Conservation (phyloP, 208 protist genomes). For the Trypanosoma cruzi region DNA sequence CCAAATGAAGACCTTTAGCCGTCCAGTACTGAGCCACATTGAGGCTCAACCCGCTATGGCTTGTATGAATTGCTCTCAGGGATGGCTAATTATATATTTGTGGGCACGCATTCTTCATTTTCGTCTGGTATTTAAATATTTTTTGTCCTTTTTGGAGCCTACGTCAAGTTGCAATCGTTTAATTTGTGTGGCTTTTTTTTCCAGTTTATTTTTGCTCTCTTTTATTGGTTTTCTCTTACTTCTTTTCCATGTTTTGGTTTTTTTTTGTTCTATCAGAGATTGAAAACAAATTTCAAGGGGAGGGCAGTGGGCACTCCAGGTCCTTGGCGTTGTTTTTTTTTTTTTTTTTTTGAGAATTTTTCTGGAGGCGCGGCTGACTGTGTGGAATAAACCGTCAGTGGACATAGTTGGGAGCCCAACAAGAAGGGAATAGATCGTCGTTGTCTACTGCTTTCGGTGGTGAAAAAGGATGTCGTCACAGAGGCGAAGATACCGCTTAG, state of each 20-base stretch:
- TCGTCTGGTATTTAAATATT: neutral
- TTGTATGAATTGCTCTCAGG: neutral
- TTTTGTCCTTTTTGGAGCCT: neutral
- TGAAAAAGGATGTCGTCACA: neutral
- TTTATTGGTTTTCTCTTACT: neutral
- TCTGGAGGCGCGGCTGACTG: neutral
- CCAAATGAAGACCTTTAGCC: constrained; percentile 53
- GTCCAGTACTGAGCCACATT: neutral
- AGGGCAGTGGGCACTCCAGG: neutral
- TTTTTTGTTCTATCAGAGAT: neutral
- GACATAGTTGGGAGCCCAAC: neutral
- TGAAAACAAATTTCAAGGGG: neutral
- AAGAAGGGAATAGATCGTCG: neutral
- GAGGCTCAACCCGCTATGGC: too few relatives aligned
- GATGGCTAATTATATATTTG: neutral
- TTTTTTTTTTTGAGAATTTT: constrained; percentile 11
- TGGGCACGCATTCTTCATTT: neutral
- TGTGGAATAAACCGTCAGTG: neutral
- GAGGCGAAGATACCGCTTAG: constrained; percentile 52
- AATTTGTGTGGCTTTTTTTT: constrained; percentile 3
- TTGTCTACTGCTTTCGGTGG: neutral
- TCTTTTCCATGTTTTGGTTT: neutral
- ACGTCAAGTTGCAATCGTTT: neutral
- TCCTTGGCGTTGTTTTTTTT: neutral
- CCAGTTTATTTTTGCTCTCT: neutral